phyloP scores from a whole-genome alignment of 306 rosid genomes.

The Gillenia trifoliata region DNA sequence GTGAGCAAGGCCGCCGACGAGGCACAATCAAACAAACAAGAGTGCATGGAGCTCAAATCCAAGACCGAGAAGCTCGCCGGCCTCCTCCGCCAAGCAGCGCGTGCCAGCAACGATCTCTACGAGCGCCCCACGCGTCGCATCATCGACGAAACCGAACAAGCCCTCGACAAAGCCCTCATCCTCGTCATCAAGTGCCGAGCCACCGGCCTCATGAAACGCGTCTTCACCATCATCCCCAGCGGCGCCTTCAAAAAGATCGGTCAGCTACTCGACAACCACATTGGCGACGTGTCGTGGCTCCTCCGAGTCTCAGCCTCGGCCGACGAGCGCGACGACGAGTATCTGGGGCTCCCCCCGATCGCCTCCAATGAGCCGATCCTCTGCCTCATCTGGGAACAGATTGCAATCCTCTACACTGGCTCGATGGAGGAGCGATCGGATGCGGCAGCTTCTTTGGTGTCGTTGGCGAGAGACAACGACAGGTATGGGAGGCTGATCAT shows the following conservation, averaged over 20 bases:
- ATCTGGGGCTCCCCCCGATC: conserved; percentile 74
- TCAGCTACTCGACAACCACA: conserved; percentile 56
- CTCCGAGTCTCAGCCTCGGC: conserved; percentile 66
- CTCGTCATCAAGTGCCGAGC: conserved; percentile 64
- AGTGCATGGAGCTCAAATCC: conserved; percentile 59
- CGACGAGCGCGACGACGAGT: conserved; percentile 60
- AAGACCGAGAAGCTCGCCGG: conserved; percentile 69
- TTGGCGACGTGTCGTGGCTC: conserved; percentile 80
- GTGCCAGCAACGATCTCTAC: conserved; percentile 66
- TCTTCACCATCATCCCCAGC: conserved; percentile 70
- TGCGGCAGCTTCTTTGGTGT: conserved; percentile 67
- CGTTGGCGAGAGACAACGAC: conserved; percentile 69
- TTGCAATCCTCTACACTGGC: conserved; percentile 47
- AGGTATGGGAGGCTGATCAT: conserved; percentile 60
- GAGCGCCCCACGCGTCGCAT: conserved; percentile 78
- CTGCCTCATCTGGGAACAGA: conserved; percentile 69
- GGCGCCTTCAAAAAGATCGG: conserved; percentile 52
- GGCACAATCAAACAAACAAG: conserved; percentile 51
- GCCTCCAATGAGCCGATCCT: conserved; percentile 71
- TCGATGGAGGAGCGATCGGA: conserved; percentile 55
- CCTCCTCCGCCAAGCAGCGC: conserved; percentile 72
- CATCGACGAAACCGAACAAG: conserved; percentile 70
- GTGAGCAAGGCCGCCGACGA: conserved; percentile 52
- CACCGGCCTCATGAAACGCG: conserved; percentile 44
- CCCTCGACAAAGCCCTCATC: conserved; percentile 54